phyloP scores from a whole-genome alignment of 202 grass and related monocot genomes.

The Bolboschoenoplectus hybrid region DNA sequence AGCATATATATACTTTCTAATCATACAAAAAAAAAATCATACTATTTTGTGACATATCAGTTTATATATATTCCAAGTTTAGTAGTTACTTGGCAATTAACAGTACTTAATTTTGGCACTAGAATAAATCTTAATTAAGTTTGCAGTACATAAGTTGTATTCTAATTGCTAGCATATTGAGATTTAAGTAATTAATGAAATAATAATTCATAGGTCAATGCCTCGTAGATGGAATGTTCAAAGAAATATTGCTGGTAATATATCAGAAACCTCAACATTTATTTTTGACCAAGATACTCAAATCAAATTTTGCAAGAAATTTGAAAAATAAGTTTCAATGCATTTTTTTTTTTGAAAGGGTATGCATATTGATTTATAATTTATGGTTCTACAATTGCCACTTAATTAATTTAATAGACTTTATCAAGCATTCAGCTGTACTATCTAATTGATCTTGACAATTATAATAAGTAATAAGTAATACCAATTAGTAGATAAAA shows the following conservation, averaged over 20 bases:
- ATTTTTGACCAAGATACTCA: neutral
- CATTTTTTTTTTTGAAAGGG: neutral
- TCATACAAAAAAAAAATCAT: too few species aligned
- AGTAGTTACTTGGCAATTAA: neutral
- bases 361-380: neutral
- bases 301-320: neutral
- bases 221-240: neutral
- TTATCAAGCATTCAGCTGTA: neutral
- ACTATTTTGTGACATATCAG: too few species aligned
- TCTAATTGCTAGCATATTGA: neutral
- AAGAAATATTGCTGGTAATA: neutral
- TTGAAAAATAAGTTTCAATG: neutral
- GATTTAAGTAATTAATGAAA: neutral
- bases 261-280: neutral
- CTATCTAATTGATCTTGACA: neutral
- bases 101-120: neutral
- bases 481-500: neutral
- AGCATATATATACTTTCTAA: too few species aligned
- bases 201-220: neutral
- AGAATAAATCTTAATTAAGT: neutral
- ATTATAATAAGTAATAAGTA: neutral
- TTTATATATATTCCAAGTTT: too few species aligned
- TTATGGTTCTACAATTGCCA: neutral
- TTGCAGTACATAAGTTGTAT: neutral
- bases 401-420: neutral